Evolutionary conservation across 2,329 filamentous ascomycete species (phyloP).

Genomic region (Keithomyces neogunnii): DNA sequence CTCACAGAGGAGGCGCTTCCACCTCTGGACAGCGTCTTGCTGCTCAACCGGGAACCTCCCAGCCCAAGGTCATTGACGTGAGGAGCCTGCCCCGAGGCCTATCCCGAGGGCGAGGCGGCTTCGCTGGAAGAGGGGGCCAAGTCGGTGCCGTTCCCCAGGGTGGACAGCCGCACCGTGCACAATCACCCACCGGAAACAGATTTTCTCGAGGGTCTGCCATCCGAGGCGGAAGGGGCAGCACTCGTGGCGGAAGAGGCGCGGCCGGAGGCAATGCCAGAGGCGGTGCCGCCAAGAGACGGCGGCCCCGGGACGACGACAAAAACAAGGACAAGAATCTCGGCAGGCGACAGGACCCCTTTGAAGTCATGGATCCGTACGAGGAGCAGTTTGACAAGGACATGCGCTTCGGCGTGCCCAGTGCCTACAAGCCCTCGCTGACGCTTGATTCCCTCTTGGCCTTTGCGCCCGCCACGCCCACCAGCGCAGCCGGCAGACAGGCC

Average conservation of each 20-base stretch:
- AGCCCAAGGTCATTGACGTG: constrained; percentile 30
- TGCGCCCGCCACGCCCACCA: constrained; percentile 21
- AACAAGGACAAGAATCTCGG: constrained; percentile 13
- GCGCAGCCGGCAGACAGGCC: constrained; percentile 19
- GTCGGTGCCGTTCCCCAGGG: neutral
- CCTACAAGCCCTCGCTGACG: constrained; percentile 26
- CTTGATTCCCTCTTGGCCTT: constrained; percentile 21
- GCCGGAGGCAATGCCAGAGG: constrained; percentile 7
- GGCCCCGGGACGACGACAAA: constrained; percentile 16
- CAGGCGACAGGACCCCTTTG: constrained; percentile 15
- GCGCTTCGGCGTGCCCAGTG: constrained; percentile 23
- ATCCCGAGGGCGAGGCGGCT: constrained; percentile 17
- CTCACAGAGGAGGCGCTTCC: neutral
- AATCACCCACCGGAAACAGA: constrained; percentile 9
- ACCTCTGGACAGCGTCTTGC: neutral
- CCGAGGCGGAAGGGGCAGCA: constrained; percentile 11
- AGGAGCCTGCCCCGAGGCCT: constrained; percentile 25
- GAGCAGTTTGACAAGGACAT: constrained; percentile 26
- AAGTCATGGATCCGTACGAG: constrained; percentile 22
- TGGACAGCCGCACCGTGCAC: constrained; percentile 1
- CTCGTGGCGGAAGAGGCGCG: constrained; percentile 6
- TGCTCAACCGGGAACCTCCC: constrained; percentile 6
- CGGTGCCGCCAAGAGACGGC: constrained; percentile 11
- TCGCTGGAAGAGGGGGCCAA: constrained; percentile 11
- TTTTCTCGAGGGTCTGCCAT: constrained; percentile 10